A percentile compares a stretch with the other conserved stretches of the same genome.
These are phyloP conservation scores for Tetrapisispora phaffii DNA, from an alignment of 805 yeast species.

Conservation along the genomic window DNA sequence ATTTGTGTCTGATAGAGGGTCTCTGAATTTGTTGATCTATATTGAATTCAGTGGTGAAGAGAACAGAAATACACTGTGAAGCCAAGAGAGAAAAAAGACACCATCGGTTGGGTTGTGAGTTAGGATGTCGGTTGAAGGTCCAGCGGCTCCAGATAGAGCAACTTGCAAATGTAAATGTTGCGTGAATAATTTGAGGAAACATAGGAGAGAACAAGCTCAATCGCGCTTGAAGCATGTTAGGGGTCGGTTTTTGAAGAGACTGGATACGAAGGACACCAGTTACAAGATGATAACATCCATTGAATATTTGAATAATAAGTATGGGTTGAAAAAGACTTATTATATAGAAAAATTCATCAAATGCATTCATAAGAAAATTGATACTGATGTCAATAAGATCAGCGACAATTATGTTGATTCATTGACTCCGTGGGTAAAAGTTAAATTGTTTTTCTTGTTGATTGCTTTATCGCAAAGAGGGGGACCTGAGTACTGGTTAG, in stretches of 20 bases:
- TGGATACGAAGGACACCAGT: slow-evolving; percentile 21
- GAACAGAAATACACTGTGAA: too few species aligned
- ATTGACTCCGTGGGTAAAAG: slow-evolving; percentile 23
- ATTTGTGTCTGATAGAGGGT: too few species aligned
- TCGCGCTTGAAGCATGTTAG: slow-evolving; percentile 4
- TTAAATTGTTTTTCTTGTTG: slow-evolving; percentile 23
- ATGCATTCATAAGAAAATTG: slow-evolving; percentile 26
- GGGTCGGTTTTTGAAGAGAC: slow-evolving; percentile 16
- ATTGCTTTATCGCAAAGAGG: slow-evolving; percentile 28
- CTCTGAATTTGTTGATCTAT: too few species aligned
- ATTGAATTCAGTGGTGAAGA: background rate
- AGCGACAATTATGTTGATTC: slow-evolving; percentile 15
- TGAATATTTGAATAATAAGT: slow-evolving; percentile 25
- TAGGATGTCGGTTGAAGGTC: background rate
- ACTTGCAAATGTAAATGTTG: slow-evolving; percentile 6
- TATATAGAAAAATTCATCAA: slow-evolving; percentile 24
- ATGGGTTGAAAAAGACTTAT: slow-evolving; percentile 24
- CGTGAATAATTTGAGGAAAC: background rate
- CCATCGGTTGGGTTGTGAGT: background rate
- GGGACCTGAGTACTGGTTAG: slow-evolving; percentile 31
- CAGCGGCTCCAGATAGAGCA: background rate
- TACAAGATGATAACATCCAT: slow-evolving; percentile 26
- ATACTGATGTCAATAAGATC: slow-evolving; percentile 22
- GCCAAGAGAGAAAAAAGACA: too few species aligned
- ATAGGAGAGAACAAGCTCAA: background rate